Evolutionary conservation across 164 flowering plant species (phyloP).

Genomic region (Vitis amurensis): DNA sequence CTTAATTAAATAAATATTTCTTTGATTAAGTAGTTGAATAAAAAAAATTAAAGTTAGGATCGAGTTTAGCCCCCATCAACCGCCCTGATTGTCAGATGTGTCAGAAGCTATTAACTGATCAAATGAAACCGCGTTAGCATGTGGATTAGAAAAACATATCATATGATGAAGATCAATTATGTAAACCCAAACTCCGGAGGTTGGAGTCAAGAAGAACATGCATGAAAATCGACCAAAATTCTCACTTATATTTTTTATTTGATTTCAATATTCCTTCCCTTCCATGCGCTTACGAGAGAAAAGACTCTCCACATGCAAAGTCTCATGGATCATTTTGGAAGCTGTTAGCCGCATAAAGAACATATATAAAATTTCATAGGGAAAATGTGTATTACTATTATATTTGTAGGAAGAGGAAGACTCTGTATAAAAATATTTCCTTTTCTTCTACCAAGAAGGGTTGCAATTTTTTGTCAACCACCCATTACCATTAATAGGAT

Average conservation of each 20-base stretch:
- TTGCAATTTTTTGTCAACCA: no score
- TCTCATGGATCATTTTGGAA: slow-evolving; percentile 7
- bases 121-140: slow-evolving; percentile 11
- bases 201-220: slow-evolving; percentile 22
- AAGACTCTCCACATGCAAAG: slow-evolving; percentile 30
- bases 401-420: no score
- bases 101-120: background rate
- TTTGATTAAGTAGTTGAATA: no score
- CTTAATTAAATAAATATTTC: no score
- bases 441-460: no score
- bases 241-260: slow-evolving; percentile 8
- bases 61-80: background rate
- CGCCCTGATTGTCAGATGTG: slow-evolving; percentile 2
- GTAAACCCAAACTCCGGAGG: background rate
- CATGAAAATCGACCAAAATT: slow-evolving; percentile 30
- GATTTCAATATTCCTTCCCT: background rate
- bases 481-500: no score
- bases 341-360: slow-evolving; percentile 6
- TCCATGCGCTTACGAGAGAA: background rate
- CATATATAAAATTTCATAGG: no score
- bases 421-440: no score
- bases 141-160: background rate
- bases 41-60: no score
- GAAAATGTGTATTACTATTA: no score
- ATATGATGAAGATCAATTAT: background rate